Evolutionary conservation across 305 asterid species (phyloP).

Genomic region (Fraxinus platypoda): DNA sequence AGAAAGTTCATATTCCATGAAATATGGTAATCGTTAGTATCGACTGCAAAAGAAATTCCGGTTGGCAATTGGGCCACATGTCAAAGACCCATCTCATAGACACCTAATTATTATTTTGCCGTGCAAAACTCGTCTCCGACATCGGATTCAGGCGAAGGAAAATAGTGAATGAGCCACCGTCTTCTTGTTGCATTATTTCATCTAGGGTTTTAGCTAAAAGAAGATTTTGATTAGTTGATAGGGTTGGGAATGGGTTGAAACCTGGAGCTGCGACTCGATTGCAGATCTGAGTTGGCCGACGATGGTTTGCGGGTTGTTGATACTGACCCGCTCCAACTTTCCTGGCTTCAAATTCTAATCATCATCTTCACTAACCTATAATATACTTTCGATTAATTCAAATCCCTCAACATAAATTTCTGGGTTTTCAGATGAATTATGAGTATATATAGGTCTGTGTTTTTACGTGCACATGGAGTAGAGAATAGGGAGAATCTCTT

Average conservation of each 20-base stretch:
- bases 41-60: too few species aligned
- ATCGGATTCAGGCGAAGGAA: too few species aligned
- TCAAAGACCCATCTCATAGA: too few species aligned
- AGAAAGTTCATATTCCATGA: too few species aligned
- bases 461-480: neutral
- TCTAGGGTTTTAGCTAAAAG: conserved; percentile 65
- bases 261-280: conserved; percentile 63
- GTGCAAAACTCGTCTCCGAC: too few species aligned
- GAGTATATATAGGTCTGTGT: neutral
- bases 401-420: neutral
- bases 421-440: neutral
- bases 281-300: conserved; percentile 56
- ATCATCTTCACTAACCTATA: conserved; percentile 42
- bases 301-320: conserved; percentile 57
- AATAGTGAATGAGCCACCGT: too few species aligned
- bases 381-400: neutral
- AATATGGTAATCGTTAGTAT: too few species aligned
- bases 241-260: conserved; percentile 43
- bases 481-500: neutral
- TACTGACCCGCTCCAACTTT: conserved; percentile 77
- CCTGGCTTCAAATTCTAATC: conserved; percentile 94
- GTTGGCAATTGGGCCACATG: too few species aligned
- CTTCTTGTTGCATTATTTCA: conserved; percentile 44
- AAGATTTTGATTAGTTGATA: conserved; percentile 76
- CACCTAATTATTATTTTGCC: too few species aligned